phyloP scores from a whole-genome alignment of 2,329 filamentous ascomycete species.

The Rosellinia necatrix region DNA sequence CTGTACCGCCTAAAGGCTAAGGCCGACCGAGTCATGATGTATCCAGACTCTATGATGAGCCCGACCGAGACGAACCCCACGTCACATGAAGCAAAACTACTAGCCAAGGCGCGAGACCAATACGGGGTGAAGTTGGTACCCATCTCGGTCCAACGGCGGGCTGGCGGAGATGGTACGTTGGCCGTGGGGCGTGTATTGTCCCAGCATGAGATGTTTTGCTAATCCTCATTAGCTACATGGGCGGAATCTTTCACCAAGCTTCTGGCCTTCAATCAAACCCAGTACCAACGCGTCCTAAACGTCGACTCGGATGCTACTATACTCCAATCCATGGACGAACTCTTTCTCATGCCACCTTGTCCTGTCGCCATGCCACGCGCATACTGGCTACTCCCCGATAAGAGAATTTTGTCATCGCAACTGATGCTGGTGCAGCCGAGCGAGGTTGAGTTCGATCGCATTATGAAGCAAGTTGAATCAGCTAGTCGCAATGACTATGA shows the following conservation, averaged over 20 bases:
- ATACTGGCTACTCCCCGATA: constrained; percentile 67
- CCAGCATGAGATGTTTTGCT: not conserved
- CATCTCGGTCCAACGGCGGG: constrained; percentile 46
- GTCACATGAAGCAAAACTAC: constrained; percentile 41
- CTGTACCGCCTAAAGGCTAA: constrained; percentile 48
- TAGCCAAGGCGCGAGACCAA: constrained; percentile 49
- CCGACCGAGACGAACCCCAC: constrained; percentile 37
- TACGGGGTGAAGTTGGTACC: constrained; percentile 52
- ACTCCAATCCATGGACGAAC: constrained; percentile 68
- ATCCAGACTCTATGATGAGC: constrained; percentile 47
- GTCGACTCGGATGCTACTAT: constrained; percentile 67
- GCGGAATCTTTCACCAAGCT: constrained; percentile 70
- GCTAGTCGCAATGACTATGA: constrained; percentile 55
- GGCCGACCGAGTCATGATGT: constrained; percentile 53
- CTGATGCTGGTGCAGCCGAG: constrained; percentile 67
- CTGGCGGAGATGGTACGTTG: constrained; percentile 44
- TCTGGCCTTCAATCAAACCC: constrained; percentile 68
- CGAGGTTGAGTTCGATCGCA: constrained; percentile 50
- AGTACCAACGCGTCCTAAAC: constrained; percentile 59
- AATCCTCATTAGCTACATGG: constrained; percentile 53
- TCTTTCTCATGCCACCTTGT: constrained; percentile 67
- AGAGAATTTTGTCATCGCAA: constrained; percentile 61
- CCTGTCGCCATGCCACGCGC: constrained; percentile 71
- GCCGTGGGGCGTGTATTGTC: not conserved
- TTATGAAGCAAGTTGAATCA: constrained; percentile 42